Percentiles rank a stretch among this genome's conserved stretches.
phyloP scores from a whole-genome alignment of 2,329 filamentous ascomycete genomes.

The Colletotrichum lentis region DNA sequence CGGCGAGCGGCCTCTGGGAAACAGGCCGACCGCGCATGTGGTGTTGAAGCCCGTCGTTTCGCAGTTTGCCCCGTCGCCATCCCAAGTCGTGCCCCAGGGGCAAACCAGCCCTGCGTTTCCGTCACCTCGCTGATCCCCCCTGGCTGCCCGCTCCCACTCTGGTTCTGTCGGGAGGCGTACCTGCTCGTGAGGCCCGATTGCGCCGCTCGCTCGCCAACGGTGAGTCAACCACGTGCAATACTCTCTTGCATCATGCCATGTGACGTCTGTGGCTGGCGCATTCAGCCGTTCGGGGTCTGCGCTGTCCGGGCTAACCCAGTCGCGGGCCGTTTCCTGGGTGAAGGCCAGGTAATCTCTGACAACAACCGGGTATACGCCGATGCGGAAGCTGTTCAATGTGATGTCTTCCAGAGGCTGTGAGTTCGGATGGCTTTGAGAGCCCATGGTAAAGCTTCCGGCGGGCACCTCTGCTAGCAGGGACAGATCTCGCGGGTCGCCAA shows the following conservation, averaged over 20 bases:
- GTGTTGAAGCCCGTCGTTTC: constrained; percentile 9
- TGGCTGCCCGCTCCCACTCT: constrained; percentile 21
- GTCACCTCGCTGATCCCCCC: background rate
- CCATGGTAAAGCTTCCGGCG: constrained; percentile 17
- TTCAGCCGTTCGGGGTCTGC: constrained; percentile 2
- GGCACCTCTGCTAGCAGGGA: constrained; percentile 5
- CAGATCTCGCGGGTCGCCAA: constrained; percentile 23
- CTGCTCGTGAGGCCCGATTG: background rate
- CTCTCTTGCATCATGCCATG: constrained; percentile 16
- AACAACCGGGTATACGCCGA: constrained; percentile 21
- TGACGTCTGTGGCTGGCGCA: constrained; percentile 25
- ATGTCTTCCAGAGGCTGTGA: background rate
- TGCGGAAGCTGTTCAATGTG: background rate
- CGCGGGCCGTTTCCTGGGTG: constrained; percentile 1
- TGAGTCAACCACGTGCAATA: constrained; percentile 25
- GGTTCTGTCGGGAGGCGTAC: constrained; percentile 20
- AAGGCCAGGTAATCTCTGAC: constrained; percentile 12
- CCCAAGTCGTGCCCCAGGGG: constrained; percentile 12
- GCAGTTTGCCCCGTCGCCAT: background rate
- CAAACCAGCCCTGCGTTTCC: background rate
- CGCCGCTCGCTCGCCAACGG: background rate
- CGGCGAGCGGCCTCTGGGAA: constrained; percentile 11
- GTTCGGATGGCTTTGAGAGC: constrained; percentile 26
- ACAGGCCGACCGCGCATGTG: constrained; percentile 13
- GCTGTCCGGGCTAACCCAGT: constrained; percentile 13